phyloP scores from a whole-genome alignment of 1,284 basidiomycete genomes.

The Exobasidium rhododendri region DNA sequence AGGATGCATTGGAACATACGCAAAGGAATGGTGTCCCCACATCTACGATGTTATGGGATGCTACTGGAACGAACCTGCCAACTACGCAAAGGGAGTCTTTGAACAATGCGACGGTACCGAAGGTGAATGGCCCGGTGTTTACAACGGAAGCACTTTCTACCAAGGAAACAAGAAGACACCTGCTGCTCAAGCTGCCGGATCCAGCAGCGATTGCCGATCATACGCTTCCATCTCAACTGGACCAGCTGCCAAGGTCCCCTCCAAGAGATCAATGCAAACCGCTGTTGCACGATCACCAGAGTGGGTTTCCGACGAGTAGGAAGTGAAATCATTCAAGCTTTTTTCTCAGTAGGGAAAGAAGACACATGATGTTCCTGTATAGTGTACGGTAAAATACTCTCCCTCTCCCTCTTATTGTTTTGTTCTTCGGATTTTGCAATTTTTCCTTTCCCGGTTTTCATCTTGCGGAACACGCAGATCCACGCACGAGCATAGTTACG shows the following conservation, averaged over 20 bases:
- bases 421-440: too few species aligned
- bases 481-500: too few species aligned
- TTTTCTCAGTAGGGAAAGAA: too few species aligned
- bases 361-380: too few species aligned
- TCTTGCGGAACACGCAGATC: too few species aligned
- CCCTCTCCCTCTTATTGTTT: too few species aligned
- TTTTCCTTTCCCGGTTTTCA: too few species aligned
- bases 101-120: conserved; percentile 31
- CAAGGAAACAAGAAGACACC: conserved; percentile 33
- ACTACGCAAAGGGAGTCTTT: conserved; percentile 32
- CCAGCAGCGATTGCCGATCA: conserved; percentile 23
- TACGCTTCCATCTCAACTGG: conserved; percentile 29
- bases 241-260: conserved; percentile 32
- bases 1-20: conserved; percentile 44
- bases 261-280: conserved; percentile 31
- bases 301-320: conserved; percentile 23
- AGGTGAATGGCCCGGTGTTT: conserved; percentile 47
- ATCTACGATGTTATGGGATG: conserved; percentile 48
- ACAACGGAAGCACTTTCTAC: conserved; percentile 24
- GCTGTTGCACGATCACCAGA: conserved; percentile 33
- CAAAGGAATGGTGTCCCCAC: conserved; percentile 48
- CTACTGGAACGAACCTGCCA: conserved; percentile 47
- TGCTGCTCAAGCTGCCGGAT: conserved; percentile 20
- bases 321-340: neutral
- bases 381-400: too few species aligned